phyloP scores from a whole-genome alignment of 192 early-diverging fungal genomes.

The Coemansia reversa region DNA sequence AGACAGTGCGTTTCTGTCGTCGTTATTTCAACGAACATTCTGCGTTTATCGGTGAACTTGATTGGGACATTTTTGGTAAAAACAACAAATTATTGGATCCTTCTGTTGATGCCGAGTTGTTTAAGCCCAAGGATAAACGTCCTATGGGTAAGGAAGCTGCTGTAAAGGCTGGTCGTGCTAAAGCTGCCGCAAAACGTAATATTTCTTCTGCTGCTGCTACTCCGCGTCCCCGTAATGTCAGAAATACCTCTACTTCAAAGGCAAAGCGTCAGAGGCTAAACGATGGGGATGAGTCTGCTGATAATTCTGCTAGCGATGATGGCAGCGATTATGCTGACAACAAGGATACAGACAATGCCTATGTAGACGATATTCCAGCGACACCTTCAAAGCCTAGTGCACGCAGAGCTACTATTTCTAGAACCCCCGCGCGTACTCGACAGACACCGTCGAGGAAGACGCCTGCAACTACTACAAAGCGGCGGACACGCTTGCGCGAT shows the following conservation, averaged over 20 bases:
- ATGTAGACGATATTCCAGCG: slow-evolving; percentile 2
- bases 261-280: slow-evolving; percentile 11
- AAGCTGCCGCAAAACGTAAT: slow-evolving; percentile 16
- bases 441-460: slow-evolving; percentile 10
- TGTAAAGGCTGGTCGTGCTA: slow-evolving; percentile 16
- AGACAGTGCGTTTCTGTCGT: slow-evolving; percentile 27
- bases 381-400: background rate
- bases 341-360: slow-evolving; percentile 11
- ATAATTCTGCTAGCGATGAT: slow-evolving; percentile 7
- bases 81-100: slow-evolving; percentile 18
- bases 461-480: slow-evolving; percentile 17
- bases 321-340: slow-evolving; percentile 11
- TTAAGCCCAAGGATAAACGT: slow-evolving; percentile 24
- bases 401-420: background rate
- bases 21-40: slow-evolving; percentile 49
- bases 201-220: background rate
- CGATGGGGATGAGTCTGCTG: slow-evolving; percentile 11
- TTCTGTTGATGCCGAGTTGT: slow-evolving; percentile 22
- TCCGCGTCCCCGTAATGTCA: slow-evolving; percentile 3
- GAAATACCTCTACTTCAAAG: slow-evolving; percentile 1
- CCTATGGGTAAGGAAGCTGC: slow-evolving; percentile 19
- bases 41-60: slow-evolving; percentile 34
- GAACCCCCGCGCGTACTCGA: background rate
- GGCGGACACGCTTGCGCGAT: slow-evolving; percentile 37
- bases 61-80: slow-evolving; percentile 48